Percentiles rank a stretch among this genome's conserved stretches.
Conservation (phyloP, 345 rosid species). For the Schrenkiella parvula region DNA sequence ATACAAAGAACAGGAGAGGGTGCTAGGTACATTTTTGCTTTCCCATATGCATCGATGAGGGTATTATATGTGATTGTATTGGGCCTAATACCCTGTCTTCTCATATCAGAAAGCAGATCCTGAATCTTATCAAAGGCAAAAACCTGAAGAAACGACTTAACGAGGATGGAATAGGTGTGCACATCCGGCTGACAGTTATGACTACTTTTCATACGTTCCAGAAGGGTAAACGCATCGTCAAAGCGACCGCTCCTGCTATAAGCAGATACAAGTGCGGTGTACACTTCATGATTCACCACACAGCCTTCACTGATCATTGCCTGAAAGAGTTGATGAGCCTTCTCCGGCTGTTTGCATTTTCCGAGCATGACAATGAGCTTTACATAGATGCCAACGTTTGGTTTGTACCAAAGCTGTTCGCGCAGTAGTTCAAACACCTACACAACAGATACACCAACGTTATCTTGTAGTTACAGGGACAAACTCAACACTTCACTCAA, state of each 20-base stretch:
- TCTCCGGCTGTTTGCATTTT: slow-evolving; percentile 83
- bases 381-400: slow-evolving; percentile 60
- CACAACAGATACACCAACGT: slow-evolving; percentile 9
- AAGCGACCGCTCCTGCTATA: slow-evolving; percentile 73
- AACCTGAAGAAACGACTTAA: slow-evolving; percentile 84
- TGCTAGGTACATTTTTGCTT: slow-evolving; percentile 61
- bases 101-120: slow-evolving; percentile 73
- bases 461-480: neutral
- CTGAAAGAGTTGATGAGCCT: slow-evolving; percentile 71
- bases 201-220: slow-evolving; percentile 71
- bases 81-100: slow-evolving; percentile 57
- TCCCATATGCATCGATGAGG: slow-evolving; percentile 83
- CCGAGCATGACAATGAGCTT: slow-evolving; percentile 90
- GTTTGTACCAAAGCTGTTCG: slow-evolving; percentile 85
- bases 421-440: slow-evolving; percentile 77
- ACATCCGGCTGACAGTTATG: slow-evolving; percentile 75
- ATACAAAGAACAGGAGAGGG: neutral
- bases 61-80: slow-evolving; percentile 78
- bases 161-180: slow-evolving; percentile 86
- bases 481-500: neutral
- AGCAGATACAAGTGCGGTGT: slow-evolving; percentile 76
- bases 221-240: slow-evolving; percentile 58
- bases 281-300: slow-evolving; percentile 56
- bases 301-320: slow-evolving; percentile 79
- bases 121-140: slow-evolving; percentile 58